These are phyloP conservation scores for Didymella pinodella DNA, from an alignment of 2,329 filamentous ascomycete genomes.

Conservation along the genomic window DNA sequence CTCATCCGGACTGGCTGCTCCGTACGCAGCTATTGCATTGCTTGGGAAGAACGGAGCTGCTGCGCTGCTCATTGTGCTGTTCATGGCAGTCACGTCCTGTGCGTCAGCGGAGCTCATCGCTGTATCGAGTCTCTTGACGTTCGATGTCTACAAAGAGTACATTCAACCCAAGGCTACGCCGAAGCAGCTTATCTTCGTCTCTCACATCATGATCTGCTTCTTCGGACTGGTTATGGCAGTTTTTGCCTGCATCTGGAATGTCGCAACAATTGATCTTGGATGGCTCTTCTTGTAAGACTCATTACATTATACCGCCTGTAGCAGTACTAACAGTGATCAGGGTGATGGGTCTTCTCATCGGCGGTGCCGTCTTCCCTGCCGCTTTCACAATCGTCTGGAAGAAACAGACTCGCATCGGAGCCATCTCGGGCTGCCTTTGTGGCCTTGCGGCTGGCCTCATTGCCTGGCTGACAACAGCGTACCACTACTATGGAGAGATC, in stretches of 20 bases:
- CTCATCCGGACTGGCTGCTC: conserved; percentile 40
- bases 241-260: conserved; percentile 51
- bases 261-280: conserved; percentile 51
- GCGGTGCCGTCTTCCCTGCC: conserved; percentile 53
- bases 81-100: conserved; percentile 49
- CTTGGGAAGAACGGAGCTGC: conserved; percentile 43
- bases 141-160: conserved; percentile 57
- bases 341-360: conserved; percentile 54
- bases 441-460: conserved; percentile 48
- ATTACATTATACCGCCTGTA: neutral
- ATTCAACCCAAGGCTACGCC: conserved; percentile 49
- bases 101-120: conserved; percentile 54
- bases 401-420: conserved; percentile 43
- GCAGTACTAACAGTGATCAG: conserved; percentile 25
- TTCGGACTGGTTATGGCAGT: conserved; percentile 53
- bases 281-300: conserved; percentile 49
- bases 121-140: conserved; percentile 52
- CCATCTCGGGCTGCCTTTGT: conserved; percentile 44
- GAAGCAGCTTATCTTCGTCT: conserved; percentile 50
- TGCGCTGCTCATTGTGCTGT: conserved; percentile 41
- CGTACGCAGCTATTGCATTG: conserved; percentile 41
- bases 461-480: conserved; percentile 50
- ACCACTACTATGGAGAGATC: conserved; percentile 50
- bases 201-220: conserved; percentile 52
- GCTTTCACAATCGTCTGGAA: conserved; percentile 51